phyloP scores from a whole-genome alignment of 768 basidiomycete genomes.

The Hypholoma fasciculare region DNA sequence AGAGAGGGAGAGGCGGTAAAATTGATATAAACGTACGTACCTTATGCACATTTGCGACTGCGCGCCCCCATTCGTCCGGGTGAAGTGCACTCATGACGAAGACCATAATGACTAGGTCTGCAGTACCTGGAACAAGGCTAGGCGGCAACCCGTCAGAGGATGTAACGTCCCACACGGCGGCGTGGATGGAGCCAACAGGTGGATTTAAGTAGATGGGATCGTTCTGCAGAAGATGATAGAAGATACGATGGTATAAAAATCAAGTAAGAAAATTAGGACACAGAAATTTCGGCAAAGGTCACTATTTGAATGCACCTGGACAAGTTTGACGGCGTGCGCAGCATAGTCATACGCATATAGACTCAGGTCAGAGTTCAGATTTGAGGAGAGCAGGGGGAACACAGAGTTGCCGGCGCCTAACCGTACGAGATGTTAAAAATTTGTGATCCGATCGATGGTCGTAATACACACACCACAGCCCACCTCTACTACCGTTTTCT shows the following conservation, averaged over 20 bases:
- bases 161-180: conserved; percentile 91
- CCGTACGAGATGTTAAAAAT: background rate
- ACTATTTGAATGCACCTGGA: conserved; percentile 56
- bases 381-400: conserved; percentile 83
- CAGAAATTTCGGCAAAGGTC: background rate
- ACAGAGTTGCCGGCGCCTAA: conserved; percentile 93
- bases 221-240: conserved; percentile 39
- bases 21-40: conserved; percentile 23
- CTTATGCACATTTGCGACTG: conserved; percentile 76
- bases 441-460: background rate
- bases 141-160: conserved; percentile 60
- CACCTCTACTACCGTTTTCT: conserved; percentile 76
- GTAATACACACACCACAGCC: conserved; percentile 70
- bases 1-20: background rate
- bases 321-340: conserved; percentile 82
- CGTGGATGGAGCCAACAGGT: conserved; percentile 67
- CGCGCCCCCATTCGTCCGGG: conserved; percentile 87
- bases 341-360: conserved; percentile 93
- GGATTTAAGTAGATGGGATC: conserved; percentile 71
- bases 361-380: conserved; percentile 74
- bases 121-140: conserved; percentile 61
- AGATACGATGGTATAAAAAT: background rate
- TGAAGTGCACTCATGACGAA: conserved; percentile 94
- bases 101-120: conserved; percentile 89
- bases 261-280: background rate